A percentile compares a stretch with the other conserved stretches of the same genome.
Evolutionary conservation across 345 rosid species (phyloP).

Genomic region (Dovyalis caffra): DNA sequence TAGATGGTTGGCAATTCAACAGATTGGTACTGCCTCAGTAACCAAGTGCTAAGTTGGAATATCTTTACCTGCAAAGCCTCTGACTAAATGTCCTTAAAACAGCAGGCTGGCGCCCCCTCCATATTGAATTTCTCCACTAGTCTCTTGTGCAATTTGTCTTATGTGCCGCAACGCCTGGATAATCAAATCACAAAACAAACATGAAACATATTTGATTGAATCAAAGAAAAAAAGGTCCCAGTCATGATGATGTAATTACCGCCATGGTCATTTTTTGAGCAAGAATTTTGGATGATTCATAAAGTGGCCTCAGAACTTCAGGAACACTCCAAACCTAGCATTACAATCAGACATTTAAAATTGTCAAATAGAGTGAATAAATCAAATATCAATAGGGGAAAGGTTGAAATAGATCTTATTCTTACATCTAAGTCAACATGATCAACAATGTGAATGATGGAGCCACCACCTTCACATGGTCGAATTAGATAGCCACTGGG

Average conservation of each 20-base stretch:
- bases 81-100: conserved; percentile 94
- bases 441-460: conserved; percentile 92
- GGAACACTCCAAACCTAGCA: conserved; percentile 86
- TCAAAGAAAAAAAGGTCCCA: not conserved
- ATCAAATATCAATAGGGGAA: not conserved
- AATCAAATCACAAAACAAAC: not conserved
- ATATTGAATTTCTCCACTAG: conserved; percentile 87
- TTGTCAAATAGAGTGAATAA: not conserved
- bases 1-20: not conserved
- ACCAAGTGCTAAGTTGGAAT: not conserved
- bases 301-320: conserved; percentile 91
- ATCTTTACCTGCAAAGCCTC: conserved; percentile 76
- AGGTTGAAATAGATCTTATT: not conserved
- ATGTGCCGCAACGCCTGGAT: conserved; percentile 80
- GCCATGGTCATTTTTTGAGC: conserved; percentile 95
- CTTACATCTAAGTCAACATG: conserved; percentile 95
- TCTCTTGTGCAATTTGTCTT: conserved; percentile 88
- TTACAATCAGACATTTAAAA: conserved; percentile 1
- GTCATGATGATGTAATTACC: conserved; percentile 40
- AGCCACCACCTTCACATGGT: conserved; percentile 94
- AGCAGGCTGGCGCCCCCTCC: conserved; percentile 94
- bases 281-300: conserved; percentile 88
- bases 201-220: conserved; percentile 4
- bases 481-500: conserved; percentile 93
- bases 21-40: not conserved